Evolutionary conservation across 208 protist genomes (phyloP).

Genomic region (Leishmania mexicana): DNA sequence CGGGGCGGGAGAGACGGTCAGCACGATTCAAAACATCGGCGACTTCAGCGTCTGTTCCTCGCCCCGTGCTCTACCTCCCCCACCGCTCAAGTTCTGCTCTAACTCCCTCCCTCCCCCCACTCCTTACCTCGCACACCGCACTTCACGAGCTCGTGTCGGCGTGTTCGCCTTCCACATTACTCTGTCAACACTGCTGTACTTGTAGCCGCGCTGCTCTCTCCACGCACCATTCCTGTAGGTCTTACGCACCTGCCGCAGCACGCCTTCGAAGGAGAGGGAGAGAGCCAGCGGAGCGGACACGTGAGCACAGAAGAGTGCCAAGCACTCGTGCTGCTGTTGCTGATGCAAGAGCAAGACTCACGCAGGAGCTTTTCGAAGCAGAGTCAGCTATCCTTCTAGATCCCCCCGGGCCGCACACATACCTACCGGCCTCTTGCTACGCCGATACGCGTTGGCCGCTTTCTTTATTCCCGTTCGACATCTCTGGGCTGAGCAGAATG

Average conservation of each 20-base stretch:
- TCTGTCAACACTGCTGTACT: not conserved
- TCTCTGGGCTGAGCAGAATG: conserved; percentile 24
- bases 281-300: not conserved
- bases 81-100: not conserved
- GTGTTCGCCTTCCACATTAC: not conserved
- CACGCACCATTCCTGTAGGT: not conserved
- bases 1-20: not conserved
- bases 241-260: not conserved
- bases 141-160: not conserved
- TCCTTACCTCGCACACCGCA: not conserved
- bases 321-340: not conserved
- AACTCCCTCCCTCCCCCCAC: not conserved
- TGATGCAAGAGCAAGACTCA: not conserved
- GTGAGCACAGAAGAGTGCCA: not conserved
- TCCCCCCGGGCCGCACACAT: not conserved
- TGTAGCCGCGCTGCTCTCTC: not conserved
- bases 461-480: not conserved
- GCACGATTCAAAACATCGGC: not conserved
- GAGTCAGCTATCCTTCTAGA: not conserved
- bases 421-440: not conserved
- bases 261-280: not conserved
- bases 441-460: not conserved
- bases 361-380: not conserved
- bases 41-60: not conserved
- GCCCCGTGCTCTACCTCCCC: not conserved